phyloP scores from a whole-genome alignment of 176 grass and related monocot genomes.

The barley (Hordeum vulgare) region DNA sequence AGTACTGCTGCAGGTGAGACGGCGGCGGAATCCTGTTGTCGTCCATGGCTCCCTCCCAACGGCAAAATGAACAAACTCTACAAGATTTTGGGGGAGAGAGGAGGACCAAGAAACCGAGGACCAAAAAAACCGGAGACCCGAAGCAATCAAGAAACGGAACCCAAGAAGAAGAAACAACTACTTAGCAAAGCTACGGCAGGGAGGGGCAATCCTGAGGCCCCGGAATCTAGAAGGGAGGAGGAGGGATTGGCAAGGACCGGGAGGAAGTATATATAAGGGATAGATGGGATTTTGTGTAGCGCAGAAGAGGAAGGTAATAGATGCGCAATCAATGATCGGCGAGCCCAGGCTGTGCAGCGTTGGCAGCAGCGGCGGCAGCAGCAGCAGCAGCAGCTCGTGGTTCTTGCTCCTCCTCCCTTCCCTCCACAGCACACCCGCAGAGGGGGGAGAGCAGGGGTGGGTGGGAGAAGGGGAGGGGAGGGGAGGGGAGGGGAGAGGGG shows the following conservation, averaged over 20 bases:
- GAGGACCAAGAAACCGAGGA: slow-evolving; percentile 1
- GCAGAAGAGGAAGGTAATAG: slow-evolving; percentile 52
- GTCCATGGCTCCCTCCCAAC: slow-evolving; percentile 47
- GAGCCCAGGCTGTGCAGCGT: slow-evolving; percentile 47
- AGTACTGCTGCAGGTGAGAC: slow-evolving; percentile 83
- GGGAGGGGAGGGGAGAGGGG: slow-evolving; percentile 34
- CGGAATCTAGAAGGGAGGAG: slow-evolving; percentile 33
- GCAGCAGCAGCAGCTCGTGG: slow-evolving; percentile 28
- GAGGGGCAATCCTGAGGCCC: slow-evolving; percentile 27
- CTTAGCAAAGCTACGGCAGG: slow-evolving; percentile 28
- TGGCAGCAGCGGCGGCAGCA: slow-evolving; percentile 22
- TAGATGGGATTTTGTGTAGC: slow-evolving; percentile 35
- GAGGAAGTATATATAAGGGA: slow-evolving; percentile 26
- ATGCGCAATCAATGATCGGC: slow-evolving; percentile 39
- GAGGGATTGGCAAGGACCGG: slow-evolving; percentile 24
- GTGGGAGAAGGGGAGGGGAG: slow-evolving; percentile 27
- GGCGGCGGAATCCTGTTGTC: slow-evolving; percentile 77
- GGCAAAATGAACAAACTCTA: not conserved
- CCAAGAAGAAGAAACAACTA: slow-evolving; percentile 22
- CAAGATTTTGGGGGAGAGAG: slow-evolving; percentile 7
- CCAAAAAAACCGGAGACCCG: slow-evolving; percentile 17
- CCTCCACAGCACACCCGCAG: slow-evolving; percentile 36
- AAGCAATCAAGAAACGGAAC: slow-evolving; percentile 28
- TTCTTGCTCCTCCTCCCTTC: slow-evolving; percentile 38
- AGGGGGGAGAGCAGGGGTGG: slow-evolving; percentile 29